Evolutionary conservation across 2,329 filamentous ascomycete species (phyloP).

Genomic region (Scolecobasidium constrictum): DNA sequence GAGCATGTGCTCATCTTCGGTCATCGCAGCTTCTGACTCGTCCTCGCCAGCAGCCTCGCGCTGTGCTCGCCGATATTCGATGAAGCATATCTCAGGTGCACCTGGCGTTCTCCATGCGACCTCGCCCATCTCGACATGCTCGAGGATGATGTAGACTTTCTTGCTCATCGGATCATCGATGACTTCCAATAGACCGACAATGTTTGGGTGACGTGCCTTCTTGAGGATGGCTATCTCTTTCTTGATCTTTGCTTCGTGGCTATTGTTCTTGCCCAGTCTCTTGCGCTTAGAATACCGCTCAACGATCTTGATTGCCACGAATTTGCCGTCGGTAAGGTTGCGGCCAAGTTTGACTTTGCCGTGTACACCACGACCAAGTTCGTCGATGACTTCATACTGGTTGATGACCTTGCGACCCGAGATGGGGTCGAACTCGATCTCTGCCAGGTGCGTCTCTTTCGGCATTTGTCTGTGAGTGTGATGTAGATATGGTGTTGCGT

Average conservation of each 20-base stretch:
- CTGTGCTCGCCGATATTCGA: conserved; percentile 73
- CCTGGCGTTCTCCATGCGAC: conserved; percentile 90
- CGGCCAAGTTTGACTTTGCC: conserved; percentile 95
- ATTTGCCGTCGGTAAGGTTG: conserved; percentile 53
- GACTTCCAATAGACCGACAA: conserved; percentile 89
- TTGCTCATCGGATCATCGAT: conserved; percentile 94
- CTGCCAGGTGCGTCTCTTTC: conserved; percentile 68
- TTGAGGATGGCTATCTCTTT: conserved; percentile 96
- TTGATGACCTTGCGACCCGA: conserved; percentile 96
- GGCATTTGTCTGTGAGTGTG: conserved; percentile 37
- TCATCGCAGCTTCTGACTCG: conserved; percentile 28
- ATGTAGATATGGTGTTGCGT: conserved; percentile 39
- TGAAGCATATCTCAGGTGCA: conserved; percentile 66
- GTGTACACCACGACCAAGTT: conserved; percentile 90
- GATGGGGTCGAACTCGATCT: conserved; percentile 77
- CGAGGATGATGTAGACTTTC: conserved; percentile 97
- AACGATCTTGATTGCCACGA: conserved; percentile 97
- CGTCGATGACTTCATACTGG: conserved; percentile 92
- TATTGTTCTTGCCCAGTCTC: conserved; percentile 67
- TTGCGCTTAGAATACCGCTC: conserved; percentile 89
- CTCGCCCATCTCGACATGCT: conserved; percentile 89
- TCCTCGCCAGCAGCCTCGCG: conserved; percentile 47
- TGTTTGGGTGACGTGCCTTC: conserved; percentile 94
- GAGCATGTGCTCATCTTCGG: conserved; percentile 35
- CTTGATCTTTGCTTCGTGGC: conserved; percentile 73